Evolutionary conservation across 306 rosid species (phyloP).

Genomic region (Dryas alaskensis): DNA sequence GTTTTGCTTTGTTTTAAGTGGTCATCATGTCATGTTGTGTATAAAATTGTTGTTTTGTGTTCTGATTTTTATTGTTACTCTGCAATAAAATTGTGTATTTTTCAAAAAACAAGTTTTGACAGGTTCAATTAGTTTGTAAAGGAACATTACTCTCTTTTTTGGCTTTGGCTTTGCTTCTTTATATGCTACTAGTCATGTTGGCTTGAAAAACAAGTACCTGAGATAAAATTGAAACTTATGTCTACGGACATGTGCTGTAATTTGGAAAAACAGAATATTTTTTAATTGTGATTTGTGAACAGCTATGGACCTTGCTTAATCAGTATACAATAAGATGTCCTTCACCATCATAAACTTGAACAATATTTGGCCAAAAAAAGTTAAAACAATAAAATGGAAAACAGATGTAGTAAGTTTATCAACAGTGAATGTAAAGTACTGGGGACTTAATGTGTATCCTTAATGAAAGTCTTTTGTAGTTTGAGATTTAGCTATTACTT

Average conservation of each 20-base stretch:
- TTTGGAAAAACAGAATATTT: neutral
- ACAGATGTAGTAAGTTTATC: neutral
- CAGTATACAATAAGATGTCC: neutral
- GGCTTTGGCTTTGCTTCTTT: no score
- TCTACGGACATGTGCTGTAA: neutral
- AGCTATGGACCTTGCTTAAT: neutral
- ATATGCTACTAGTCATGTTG: no score
- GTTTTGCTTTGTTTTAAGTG: no score
- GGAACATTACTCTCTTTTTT: no score
- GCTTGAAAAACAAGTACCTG: neutral
- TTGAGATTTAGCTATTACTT: neutral
- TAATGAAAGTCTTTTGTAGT: neutral
- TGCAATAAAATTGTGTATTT: no score
- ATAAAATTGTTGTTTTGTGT: no score
- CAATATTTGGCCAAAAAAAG: neutral
- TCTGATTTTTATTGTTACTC: no score
- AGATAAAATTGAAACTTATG: neutral
- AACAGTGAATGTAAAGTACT: neutral
- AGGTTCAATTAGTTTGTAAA: no score
- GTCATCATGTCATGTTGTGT: no score
- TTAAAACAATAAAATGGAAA: neutral
- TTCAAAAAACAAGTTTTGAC: no score
- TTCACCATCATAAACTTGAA: neutral
- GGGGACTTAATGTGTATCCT: neutral
- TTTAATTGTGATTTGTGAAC: neutral